Evolutionary conservation across 306 rosid species (phyloP).

Genomic region (Begonia loranthoides): DNA sequence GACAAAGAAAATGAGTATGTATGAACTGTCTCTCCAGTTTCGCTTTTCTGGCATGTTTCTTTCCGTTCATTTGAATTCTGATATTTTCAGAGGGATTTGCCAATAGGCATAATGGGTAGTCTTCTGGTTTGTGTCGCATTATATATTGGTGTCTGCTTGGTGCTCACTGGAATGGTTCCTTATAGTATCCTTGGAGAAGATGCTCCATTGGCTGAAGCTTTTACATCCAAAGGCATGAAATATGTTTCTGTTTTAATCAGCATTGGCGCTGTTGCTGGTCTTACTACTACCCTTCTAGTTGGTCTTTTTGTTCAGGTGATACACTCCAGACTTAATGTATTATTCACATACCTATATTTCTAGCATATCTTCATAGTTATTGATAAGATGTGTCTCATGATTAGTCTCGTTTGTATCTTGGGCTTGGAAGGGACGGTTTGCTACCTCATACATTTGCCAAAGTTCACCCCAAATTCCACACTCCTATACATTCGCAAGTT

Average conservation of each 20-base stretch:
- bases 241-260: constrained; percentile 71
- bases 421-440: constrained; percentile 95
- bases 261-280: constrained; percentile 92
- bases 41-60: constrained; percentile 1
- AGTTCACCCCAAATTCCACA: constrained; percentile 55
- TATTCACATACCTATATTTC: neutral
- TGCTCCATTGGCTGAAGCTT: constrained; percentile 93
- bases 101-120: constrained; percentile 92
- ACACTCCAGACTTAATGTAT: neutral
- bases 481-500: constrained; percentile 83
- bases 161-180: constrained; percentile 97
- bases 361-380: neutral
- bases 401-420: constrained; percentile 96
- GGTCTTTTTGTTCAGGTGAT: constrained; percentile 96
- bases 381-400: constrained; percentile 24
- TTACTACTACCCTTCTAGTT: constrained; percentile 89
- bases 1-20: constrained; percentile 3
- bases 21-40: constrained; percentile 5
- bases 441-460: constrained; percentile 71
- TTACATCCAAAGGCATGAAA: constrained; percentile 80
- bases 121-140: constrained; percentile 63
- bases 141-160: constrained; percentile 86
- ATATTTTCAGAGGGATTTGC: constrained; percentile 76
- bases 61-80: neutral
- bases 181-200: constrained; percentile 75